Percentiles rank a stretch among this genome's conserved stretches.
Evolutionary conservation across 2,329 filamentous ascomycete genomes (phyloP).

Genomic region (Tolypocladium sp.): DNA sequence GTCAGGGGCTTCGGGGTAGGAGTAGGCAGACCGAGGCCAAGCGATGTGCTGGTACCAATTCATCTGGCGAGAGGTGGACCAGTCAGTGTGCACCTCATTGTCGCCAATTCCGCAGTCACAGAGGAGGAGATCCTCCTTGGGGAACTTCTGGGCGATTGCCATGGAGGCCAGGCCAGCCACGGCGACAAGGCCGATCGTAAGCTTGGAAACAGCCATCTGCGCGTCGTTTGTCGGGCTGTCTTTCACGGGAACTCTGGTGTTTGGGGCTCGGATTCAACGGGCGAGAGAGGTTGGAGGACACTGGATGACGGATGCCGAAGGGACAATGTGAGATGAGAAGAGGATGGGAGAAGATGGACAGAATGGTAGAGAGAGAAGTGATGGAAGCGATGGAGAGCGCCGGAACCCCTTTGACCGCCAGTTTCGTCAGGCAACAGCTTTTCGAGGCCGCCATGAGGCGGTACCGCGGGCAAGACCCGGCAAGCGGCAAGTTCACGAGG

Average conservation of each 20-base stretch:
- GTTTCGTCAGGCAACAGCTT: neutral
- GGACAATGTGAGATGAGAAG: neutral
- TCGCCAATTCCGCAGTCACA: slow-evolving; percentile 33
- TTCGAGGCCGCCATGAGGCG: neutral
- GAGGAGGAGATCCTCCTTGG: slow-evolving; percentile 27
- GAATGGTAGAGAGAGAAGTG: neutral
- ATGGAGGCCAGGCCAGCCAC: slow-evolving; percentile 13
- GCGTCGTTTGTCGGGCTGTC: neutral
- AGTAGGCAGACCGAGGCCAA: slow-evolving; percentile 24
- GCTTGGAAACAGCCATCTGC: slow-evolving; percentile 15
- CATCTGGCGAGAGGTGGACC: slow-evolving; percentile 34
- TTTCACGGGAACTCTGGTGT: neutral
- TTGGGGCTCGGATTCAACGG: neutral
- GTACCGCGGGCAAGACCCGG: neutral
- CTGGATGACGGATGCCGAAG: neutral
- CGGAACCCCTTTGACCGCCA: neutral
- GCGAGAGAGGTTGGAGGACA: neutral
- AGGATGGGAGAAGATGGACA: neutral
- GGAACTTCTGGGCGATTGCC: slow-evolving; percentile 14
- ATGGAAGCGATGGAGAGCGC: neutral
- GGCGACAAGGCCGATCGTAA: slow-evolving; percentile 10
- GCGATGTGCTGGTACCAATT: slow-evolving; percentile 31
- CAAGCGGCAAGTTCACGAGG: neutral
- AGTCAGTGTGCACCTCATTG: slow-evolving; percentile 26
- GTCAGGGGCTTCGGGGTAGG: slow-evolving; percentile 25